phyloP scores from a whole-genome alignment of 2,329 filamentous ascomycete species.

The Acarospora socialis region DNA sequence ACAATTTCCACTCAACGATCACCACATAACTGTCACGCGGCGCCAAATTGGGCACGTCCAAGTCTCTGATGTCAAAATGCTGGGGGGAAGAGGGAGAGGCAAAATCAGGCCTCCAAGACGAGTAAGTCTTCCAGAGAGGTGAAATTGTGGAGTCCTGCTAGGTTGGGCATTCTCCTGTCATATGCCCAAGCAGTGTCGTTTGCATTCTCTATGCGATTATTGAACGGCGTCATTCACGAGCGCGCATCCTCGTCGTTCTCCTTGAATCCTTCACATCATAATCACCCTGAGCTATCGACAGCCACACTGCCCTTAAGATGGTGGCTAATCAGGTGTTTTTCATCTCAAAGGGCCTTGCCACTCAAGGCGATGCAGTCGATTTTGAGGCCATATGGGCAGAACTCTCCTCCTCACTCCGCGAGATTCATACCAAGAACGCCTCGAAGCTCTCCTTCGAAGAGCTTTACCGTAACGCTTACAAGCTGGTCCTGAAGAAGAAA shows the following conservation, averaged over 20 bases:
- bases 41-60: too few species aligned
- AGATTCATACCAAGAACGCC: constrained; percentile 87
- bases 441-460: constrained; percentile 87
- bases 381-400: constrained; percentile 77
- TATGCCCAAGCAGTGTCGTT: too few species aligned
- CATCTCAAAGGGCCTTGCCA: constrained; percentile 36
- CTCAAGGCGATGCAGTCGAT: constrained; percentile 48
- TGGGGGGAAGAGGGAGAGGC: constrained; percentile 39
- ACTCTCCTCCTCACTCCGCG: constrained; percentile 59
- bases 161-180: too few species aligned
- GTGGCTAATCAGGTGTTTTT: neutral
- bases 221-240: constrained; percentile 96
- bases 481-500: constrained; percentile 79
- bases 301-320: too few species aligned
- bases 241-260: too few species aligned
- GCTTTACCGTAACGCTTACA: constrained; percentile 85
- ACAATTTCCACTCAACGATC: neutral
- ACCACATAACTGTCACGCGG: constrained; percentile 3
- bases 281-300: too few species aligned
- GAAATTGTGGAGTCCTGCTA: too few species aligned
- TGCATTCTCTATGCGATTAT: constrained; percentile 94
- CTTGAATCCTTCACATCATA: too few species aligned
- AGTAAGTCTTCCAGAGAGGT: constrained; percentile 35
- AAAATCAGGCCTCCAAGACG: constrained; percentile 55
- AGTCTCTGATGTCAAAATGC: constrained; percentile 24